These are phyloP conservation scores for Exophiala oligosperma DNA, from an alignment of 2,329 filamentous ascomycete genomes.

Conservation along the genomic window DNA sequence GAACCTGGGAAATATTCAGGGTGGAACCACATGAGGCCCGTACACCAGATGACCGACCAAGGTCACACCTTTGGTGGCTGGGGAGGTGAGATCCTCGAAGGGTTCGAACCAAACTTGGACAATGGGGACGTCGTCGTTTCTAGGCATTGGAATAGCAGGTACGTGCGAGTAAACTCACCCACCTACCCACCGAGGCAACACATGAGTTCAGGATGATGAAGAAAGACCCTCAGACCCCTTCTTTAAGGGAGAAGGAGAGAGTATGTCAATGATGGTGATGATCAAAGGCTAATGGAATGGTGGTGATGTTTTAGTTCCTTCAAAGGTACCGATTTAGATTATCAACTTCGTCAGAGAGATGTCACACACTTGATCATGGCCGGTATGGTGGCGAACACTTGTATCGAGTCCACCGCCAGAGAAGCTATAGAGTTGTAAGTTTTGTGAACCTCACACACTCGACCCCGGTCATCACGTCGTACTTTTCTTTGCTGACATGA, in stretches of 20 bases:
- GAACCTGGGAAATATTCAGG: conserved; percentile 29
- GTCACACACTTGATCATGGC: conserved; percentile 35
- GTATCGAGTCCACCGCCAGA: conserved; percentile 38
- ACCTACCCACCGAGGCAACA: too few relatives aligned
- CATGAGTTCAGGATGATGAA: too few relatives aligned
- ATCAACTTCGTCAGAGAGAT: conserved; percentile 36
- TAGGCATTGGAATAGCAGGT: conserved; percentile 34
- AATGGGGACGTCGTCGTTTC: conserved; percentile 35
- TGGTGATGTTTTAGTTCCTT: conserved; percentile 32
- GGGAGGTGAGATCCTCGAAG: conserved; percentile 34
- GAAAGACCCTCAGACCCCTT: too few relatives aligned
- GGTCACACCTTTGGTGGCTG: conserved; percentile 33
- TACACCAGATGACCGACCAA: conserved; percentile 24
- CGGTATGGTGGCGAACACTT: conserved; percentile 36
- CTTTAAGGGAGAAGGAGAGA: too few relatives aligned
- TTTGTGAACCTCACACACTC: conserved; percentile 13
- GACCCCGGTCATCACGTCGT: too few relatives aligned
- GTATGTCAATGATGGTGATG: neutral
- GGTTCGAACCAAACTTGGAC: conserved; percentile 31
- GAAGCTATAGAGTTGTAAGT: conserved; percentile 35
- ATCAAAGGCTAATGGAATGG: neutral
- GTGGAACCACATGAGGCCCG: conserved; percentile 33
- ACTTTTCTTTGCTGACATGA: too few relatives aligned
- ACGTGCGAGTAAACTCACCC: neutral
- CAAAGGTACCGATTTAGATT: conserved; percentile 39